Evolutionary conservation across 2,329 filamentous ascomycete species (phyloP).

Genomic region (Fusarium miscanthi): DNA sequence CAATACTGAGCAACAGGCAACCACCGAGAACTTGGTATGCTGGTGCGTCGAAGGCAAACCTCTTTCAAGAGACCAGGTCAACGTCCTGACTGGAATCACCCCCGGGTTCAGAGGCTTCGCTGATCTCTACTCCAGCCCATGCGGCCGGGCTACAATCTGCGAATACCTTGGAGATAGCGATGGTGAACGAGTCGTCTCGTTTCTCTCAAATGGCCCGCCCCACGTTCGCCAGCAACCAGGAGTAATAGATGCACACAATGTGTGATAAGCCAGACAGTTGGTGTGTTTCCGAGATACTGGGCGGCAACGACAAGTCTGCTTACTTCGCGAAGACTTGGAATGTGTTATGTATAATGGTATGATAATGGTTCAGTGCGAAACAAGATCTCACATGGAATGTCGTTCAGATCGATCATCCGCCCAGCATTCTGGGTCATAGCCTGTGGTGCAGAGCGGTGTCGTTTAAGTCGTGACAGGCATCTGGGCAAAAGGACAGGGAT

Average conservation of each 20-base stretch:
- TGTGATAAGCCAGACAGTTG: background rate
- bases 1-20: background rate
- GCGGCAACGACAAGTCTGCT: constrained; percentile 11
- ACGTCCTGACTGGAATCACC: constrained; percentile 47
- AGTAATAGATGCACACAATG: background rate
- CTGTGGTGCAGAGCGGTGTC: background rate
- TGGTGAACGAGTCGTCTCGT: constrained; percentile 45
- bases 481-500: background rate
- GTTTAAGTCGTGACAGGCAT: background rate
- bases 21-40: constrained; percentile 26
- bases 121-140: constrained; percentile 26
- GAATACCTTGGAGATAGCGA: constrained; percentile 48
- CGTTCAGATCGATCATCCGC: constrained; percentile 19
- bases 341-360: background rate
- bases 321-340: background rate
- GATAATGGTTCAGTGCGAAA: constrained; percentile 5
- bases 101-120: constrained; percentile 45
- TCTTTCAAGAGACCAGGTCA: constrained; percentile 42
- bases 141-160: constrained; percentile 37
- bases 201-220: constrained; percentile 43
- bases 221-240: background rate
- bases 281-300: background rate
- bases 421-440: constrained; percentile 19
- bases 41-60: constrained; percentile 46
- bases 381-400: constrained; percentile 3